Evolutionary conservation across 371 early-diverging fungal genomes (phyloP).

Genomic region (Mucor piriformis): DNA sequence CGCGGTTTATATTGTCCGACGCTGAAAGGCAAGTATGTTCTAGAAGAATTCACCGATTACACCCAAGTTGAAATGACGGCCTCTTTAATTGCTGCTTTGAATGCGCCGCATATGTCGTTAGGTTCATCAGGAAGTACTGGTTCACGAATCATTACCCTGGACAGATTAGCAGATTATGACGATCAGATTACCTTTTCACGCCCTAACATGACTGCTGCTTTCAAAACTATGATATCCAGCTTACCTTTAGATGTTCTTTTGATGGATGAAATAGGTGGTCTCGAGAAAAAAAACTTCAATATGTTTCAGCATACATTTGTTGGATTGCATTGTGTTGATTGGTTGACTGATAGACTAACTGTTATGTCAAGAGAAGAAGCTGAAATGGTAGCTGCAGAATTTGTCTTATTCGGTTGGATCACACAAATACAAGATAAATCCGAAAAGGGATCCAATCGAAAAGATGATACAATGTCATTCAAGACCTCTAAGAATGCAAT

Average conservation of each 20-base stretch:
- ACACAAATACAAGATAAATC: constrained; percentile 52
- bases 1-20: constrained; percentile 61
- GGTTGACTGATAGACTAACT: constrained; percentile 64
- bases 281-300: constrained; percentile 24
- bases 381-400: constrained; percentile 54
- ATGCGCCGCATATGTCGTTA: constrained; percentile 17
- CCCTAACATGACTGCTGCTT: constrained; percentile 56
- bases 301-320: constrained; percentile 36
- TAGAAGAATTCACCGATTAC: constrained; percentile 52
- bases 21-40: constrained; percentile 57
- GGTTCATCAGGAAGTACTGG: constrained; percentile 8
- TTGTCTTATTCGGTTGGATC: constrained; percentile 65
- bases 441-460: constrained; percentile 22
- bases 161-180: constrained; percentile 37
- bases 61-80: constrained; percentile 40
- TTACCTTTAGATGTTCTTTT: constrained; percentile 39
- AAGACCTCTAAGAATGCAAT: constrained; percentile 49
- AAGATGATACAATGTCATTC: constrained; percentile 36
- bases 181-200: constrained; percentile 49
- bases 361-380: constrained; percentile 65
- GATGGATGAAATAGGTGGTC: constrained; percentile 48
- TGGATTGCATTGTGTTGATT: constrained; percentile 51
- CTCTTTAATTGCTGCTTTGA: constrained; percentile 15
- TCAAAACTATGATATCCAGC: constrained; percentile 60
- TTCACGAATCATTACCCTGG: constrained; percentile 27